Base-by-base conservation (phyloP, 2,329 filamentous ascomycete species). In the Eurotiales sp. region DNA sequence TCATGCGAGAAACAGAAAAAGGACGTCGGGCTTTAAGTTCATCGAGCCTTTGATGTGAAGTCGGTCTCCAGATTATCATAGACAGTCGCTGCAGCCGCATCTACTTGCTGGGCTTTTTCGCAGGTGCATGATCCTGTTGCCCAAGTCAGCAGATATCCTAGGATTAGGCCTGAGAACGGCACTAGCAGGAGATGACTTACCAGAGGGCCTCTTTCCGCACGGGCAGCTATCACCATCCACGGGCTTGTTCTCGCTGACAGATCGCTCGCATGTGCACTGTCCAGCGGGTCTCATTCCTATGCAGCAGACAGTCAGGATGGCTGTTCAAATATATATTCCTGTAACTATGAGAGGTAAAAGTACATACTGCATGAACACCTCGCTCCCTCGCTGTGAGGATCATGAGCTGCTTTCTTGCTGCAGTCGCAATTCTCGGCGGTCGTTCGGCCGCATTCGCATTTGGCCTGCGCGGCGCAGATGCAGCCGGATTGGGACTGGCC, bases 391-490 rank as follows among this genome's bases (percentile, higher is more conserved):
- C 88, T 68, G 36, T 74, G 73, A 78, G 96, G 96, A 32, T 50
- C 47, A 78, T 96, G 91, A 14, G 77, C 72, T 3, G 78, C 58
- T 3, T 90, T 81, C 71, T 89, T 91, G 63, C 83, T 83, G 76
- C 92, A 96, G 56, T 78, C 87, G 82, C 92, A 97, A 69, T 91
- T 79, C 44, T 96, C 83, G 45, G 92, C 92, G 3, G 84, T 82
- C 68, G 93, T 81, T 77, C 96, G 84, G 66, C 92, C 92, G 70
- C 92, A 97, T 14, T 89, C 95, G 82, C 90, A 96, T 55, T 72
- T 82, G 56, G 81, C 80, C 61, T 83, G 78, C 49, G 76, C 71
- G 34, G 79, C 78, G 61, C 79, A 82, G 59, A 78, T 77, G 61
- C 82, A 85, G 62, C 74, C 70, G 61, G 73, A 74, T 57, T 75